Conservation (phyloP, 2,329 filamentous ascomycete genomes). For the Chaetomium sp. region DNA sequence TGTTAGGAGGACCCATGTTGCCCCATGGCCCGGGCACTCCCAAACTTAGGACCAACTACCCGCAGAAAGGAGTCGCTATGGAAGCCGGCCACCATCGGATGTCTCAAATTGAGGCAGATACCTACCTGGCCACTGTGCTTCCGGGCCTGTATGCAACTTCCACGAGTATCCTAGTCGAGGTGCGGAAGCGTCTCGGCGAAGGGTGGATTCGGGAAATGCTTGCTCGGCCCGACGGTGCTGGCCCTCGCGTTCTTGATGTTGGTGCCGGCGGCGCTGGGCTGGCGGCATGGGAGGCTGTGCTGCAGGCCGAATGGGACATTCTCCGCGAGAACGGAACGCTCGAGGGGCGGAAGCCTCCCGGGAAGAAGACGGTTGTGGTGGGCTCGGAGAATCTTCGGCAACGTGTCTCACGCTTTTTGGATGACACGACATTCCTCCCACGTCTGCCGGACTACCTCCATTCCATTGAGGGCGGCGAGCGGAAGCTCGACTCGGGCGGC, state of each 20-base stretch:
- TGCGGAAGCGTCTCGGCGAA: conserved; percentile 64
- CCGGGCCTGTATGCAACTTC: conserved; percentile 65
- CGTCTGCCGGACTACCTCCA: conserved; percentile 82
- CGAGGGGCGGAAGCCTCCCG: conserved; percentile 44
- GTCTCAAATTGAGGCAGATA: conserved; percentile 69
- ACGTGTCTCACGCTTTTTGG: conserved; percentile 67
- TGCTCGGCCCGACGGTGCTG: conserved; percentile 46
- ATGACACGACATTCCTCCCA: conserved; percentile 88
- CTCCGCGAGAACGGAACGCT: conserved; percentile 48
- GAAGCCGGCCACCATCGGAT: conserved; percentile 59
- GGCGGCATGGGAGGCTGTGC: conserved; percentile 69
- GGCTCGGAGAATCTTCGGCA: conserved; percentile 69
- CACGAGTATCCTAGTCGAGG: conserved; percentile 63
- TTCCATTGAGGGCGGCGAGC: conserved; percentile 51
- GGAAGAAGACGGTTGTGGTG: conserved; percentile 74
- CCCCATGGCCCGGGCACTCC: conserved; percentile 73
- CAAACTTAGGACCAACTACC: conserved; percentile 44
- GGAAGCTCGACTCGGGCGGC: conserved; percentile 50
- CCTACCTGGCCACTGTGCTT: conserved; percentile 61
- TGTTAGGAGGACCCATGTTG: conserved; percentile 70
- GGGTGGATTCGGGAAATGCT: conserved; percentile 63
- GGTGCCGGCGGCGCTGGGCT: conserved; percentile 68
- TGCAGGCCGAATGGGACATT: conserved; percentile 74
- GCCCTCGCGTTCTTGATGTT: conserved; percentile 64
- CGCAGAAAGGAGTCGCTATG: conserved; percentile 59